phyloP scores from a whole-genome alignment of 2,329 filamentous ascomycete genomes.

The Ascochyta fabae region DNA sequence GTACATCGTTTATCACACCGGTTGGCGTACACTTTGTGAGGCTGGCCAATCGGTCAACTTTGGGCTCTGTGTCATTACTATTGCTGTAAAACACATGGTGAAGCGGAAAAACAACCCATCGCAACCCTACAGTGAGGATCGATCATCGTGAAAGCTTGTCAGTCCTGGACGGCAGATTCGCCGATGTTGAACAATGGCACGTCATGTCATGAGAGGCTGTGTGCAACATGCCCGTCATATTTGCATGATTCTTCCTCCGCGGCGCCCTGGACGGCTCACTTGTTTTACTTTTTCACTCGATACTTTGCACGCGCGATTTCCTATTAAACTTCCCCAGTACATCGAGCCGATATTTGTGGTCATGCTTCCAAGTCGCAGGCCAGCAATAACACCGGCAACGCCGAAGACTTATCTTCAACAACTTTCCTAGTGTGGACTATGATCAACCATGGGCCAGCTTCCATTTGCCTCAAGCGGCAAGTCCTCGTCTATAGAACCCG shows the following conservation, averaged over 20 bases:
- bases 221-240: constrained; percentile 2
- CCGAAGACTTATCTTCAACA: neutral
- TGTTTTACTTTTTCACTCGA: constrained; percentile 6
- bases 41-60: neutral
- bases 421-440: neutral
- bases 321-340: neutral
- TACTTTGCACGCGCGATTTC: neutral
- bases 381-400: neutral
- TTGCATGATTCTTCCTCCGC: constrained; percentile 9
- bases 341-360: neutral
- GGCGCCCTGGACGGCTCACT: neutral
- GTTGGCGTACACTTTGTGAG: constrained; percentile 2
- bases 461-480: neutral
- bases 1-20: constrained; percentile 1
- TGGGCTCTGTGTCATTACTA: neutral
- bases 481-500: neutral
- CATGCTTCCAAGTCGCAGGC: neutral
- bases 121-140: neutral
- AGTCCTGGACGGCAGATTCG: neutral
- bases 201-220: neutral
- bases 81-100: neutral
- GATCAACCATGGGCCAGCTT: neutral
- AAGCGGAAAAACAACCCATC: constrained; percentile 1
- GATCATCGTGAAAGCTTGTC: neutral
- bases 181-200: neutral